phyloP scores from a whole-genome alignment of 352 stramenopile genomes.

The Phytophthora brassicae region DNA sequence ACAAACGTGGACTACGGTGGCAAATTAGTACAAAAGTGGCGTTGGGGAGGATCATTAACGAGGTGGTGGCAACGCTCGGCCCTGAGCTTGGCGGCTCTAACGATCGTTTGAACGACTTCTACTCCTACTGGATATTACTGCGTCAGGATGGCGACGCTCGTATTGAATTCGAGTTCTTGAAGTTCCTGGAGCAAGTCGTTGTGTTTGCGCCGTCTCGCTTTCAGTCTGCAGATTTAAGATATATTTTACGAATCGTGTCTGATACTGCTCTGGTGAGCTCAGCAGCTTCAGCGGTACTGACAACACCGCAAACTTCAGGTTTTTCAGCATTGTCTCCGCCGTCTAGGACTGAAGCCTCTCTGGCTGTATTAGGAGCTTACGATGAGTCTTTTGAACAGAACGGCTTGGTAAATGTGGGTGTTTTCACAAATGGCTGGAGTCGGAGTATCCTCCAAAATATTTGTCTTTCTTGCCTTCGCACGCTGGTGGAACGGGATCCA shows the following conservation, averaged over 20 bases:
- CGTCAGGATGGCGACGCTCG: slow-evolving; percentile 68
- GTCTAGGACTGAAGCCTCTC: slow-evolving; percentile 14
- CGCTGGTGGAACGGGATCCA: slow-evolving; percentile 76
- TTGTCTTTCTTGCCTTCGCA: slow-evolving; percentile 73
- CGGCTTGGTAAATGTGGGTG: slow-evolving; percentile 39
- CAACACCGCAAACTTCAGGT: slow-evolving; percentile 14
- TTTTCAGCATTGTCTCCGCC: slow-evolving; percentile 25
- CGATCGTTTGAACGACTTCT: slow-evolving; percentile 62
- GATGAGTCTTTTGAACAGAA: slow-evolving; percentile 33
- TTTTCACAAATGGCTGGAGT: slow-evolving; percentile 52
- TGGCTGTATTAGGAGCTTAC: slow-evolving; percentile 23
- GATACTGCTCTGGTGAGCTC: slow-evolving; percentile 40
- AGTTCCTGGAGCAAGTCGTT: slow-evolving; percentile 83
- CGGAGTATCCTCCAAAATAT: slow-evolving; percentile 75
- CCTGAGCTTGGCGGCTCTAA: slow-evolving; percentile 48
- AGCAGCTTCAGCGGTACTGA: slow-evolving; percentile 2
- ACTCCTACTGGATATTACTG: slow-evolving; percentile 71
- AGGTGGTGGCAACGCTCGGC: slow-evolving; percentile 62
- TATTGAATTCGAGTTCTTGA: slow-evolving; percentile 77
- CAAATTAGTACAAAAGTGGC: slow-evolving; percentile 59
- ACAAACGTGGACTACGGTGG: slow-evolving; percentile 55
- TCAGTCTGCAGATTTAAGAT: slow-evolving; percentile 50
- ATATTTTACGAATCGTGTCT: slow-evolving; percentile 64
- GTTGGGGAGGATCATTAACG: slow-evolving; percentile 68
- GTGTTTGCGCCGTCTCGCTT: slow-evolving; percentile 76